phyloP scores from a whole-genome alignment of 2,329 filamentous ascomycete species.

The Xylaria sp. region DNA sequence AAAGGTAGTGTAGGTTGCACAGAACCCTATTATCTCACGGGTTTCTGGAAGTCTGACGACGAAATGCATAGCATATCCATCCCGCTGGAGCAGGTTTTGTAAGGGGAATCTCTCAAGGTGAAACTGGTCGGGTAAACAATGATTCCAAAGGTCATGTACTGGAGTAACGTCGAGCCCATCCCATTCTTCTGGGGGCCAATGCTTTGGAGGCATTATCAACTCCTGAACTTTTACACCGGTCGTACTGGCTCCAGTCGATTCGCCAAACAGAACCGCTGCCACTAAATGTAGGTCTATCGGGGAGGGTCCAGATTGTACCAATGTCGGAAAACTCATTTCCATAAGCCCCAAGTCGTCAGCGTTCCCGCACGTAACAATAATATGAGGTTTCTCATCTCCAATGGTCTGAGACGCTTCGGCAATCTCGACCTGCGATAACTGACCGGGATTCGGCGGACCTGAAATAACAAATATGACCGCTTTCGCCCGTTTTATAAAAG shows the following conservation, averaged over 20 bases:
- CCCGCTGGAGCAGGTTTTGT: constrained; percentile 60
- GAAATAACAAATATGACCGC: constrained; percentile 71
- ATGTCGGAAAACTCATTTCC: constrained; percentile 60
- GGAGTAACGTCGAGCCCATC: constrained; percentile 53
- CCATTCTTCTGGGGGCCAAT: constrained; percentile 56
- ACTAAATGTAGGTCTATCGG: constrained; percentile 60
- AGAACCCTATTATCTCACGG: constrained; percentile 64
- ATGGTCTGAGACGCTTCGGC: constrained; percentile 58
- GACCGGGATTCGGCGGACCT: constrained; percentile 58
- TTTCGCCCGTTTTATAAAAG: constrained; percentile 70
- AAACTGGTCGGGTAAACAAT: constrained; percentile 59
- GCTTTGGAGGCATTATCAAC: constrained; percentile 48
- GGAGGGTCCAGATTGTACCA: constrained; percentile 63
- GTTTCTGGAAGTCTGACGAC: constrained; percentile 62
- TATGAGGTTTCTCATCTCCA: constrained; percentile 61
- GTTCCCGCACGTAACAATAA: constrained; percentile 64
- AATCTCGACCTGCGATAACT: constrained; percentile 63
- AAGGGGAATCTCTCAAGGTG: constrained; percentile 57
- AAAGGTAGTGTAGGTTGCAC: constrained; percentile 69
- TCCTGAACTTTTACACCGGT: constrained; percentile 47
- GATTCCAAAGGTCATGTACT: constrained; percentile 60
- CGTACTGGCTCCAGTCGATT: constrained; percentile 40
- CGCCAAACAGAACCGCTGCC: constrained; percentile 64
- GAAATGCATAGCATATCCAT: constrained; percentile 68
- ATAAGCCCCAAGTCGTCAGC: constrained; percentile 54